A percentile compares a stretch with the other conserved stretches of the same genome.
Evolutionary conservation across 2,329 filamentous ascomycete species (phyloP).

Genomic region (Trichoderma sp.): DNA sequence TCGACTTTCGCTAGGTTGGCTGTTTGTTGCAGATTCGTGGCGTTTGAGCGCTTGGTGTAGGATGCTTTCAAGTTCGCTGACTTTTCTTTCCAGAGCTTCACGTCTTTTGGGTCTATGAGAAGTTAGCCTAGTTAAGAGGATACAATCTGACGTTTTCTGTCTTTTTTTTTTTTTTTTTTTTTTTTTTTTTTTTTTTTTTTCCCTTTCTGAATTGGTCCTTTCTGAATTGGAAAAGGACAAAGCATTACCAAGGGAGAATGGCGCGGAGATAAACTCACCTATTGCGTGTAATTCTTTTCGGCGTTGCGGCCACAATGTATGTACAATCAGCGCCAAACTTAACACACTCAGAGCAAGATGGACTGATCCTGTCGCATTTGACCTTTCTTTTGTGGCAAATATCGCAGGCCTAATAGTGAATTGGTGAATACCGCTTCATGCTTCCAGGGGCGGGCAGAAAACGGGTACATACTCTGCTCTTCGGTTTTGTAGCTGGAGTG

Average conservation of each 20-base stretch:
- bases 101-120: neutral
- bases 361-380: conserved; percentile 7
- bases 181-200: too few relatives aligned
- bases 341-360: neutral
- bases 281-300: conserved; percentile 1
- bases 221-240: too few relatives aligned
- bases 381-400: conserved; percentile 13
- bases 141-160: neutral
- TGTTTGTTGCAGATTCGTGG: neutral
- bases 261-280: neutral
- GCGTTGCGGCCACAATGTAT: neutral
- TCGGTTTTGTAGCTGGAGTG: neutral
- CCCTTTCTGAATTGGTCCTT: too few relatives aligned
- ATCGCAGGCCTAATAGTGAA: neutral
- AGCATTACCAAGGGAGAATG: neutral
- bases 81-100: neutral
- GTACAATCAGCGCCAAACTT: neutral
- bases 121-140: neutral
- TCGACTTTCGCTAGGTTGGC: neutral
- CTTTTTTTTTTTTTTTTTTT: too few relatives aligned
- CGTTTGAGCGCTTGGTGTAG: neutral
- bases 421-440: neutral
- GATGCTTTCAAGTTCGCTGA: neutral
- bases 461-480: neutral
- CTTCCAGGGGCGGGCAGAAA: neutral